A percentile compares a stretch with the other conserved stretches of the same genome.
Evolutionary conservation across 495 filamentous ascomycete species (phyloP).

Genomic region (Penicillium coffeae): DNA sequence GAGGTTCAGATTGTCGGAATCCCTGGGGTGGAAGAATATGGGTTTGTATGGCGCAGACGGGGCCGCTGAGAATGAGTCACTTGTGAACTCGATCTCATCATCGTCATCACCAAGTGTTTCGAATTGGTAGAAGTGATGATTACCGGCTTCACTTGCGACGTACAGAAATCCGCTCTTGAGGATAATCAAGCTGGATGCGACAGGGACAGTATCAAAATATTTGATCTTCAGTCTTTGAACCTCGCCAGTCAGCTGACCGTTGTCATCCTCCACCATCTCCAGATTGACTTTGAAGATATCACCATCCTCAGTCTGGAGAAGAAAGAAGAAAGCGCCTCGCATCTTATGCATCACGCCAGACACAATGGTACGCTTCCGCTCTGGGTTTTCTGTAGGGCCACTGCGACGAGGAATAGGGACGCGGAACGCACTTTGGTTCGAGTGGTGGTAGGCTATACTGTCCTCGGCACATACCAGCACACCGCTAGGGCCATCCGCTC

Average conservation of each 20-base stretch:
- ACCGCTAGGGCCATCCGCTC: constrained; percentile 88
- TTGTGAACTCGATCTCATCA: constrained; percentile 78
- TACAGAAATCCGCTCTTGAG: constrained; percentile 95
- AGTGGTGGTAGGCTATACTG: constrained; percentile 90
- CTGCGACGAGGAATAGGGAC: constrained; percentile 83
- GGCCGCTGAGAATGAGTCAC: constrained; percentile 77
- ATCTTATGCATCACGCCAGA: constrained; percentile 96
- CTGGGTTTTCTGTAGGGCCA: constrained; percentile 86
- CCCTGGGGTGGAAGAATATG: constrained; percentile 78
- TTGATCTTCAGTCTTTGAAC: constrained; percentile 86
- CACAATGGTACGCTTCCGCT: constrained; percentile 79
- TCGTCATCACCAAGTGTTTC: constrained; percentile 97
- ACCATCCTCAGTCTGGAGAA: constrained; percentile 92
- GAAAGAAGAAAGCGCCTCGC: constrained; percentile 96
- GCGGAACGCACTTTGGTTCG: constrained; percentile 83
- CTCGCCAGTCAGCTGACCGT: constrained; percentile 72
- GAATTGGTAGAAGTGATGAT: constrained; percentile 95
- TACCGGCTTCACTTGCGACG: constrained; percentile 86
- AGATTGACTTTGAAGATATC: constrained; percentile 96
- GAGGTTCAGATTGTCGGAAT: constrained; percentile 74
- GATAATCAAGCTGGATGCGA: constrained; percentile 82
- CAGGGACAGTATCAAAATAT: constrained; percentile 94
- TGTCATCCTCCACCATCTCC: constrained; percentile 80
- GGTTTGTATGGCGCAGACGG: constrained; percentile 63
- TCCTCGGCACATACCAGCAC: constrained; percentile 94